Evolutionary conservation across 2,329 filamentous ascomycete genomes (phyloP).

Genomic region (Fusarium illudens): DNA sequence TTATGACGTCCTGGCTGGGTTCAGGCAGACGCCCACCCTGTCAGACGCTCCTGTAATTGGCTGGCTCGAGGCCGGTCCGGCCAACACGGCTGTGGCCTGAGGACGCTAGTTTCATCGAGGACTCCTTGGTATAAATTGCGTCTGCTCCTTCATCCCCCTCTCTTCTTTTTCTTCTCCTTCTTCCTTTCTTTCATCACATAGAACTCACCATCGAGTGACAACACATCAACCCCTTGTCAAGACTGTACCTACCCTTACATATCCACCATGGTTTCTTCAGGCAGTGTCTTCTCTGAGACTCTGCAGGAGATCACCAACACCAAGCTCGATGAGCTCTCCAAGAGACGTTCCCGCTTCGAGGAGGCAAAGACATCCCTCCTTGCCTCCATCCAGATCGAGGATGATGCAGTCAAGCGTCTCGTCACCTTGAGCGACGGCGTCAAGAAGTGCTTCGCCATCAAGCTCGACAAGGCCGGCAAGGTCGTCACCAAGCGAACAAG

Average conservation of each 20-base stretch:
- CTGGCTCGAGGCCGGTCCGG: not conserved
- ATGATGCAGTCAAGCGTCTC: constrained; percentile 45
- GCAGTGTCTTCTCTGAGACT: constrained; percentile 54
- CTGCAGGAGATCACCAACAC: constrained; percentile 54
- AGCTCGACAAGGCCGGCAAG: constrained; percentile 41
- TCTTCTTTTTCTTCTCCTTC: not conserved
- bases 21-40: not conserved
- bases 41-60: not conserved
- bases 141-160: not conserved
- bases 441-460: constrained; percentile 48
- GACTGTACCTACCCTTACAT: not conserved
- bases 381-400: constrained; percentile 38
- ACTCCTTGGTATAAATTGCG: constrained; percentile 23
- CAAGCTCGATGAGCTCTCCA: constrained; percentile 55
- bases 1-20: not conserved
- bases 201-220: not conserved
- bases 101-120: constrained; percentile 19
- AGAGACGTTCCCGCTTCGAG: constrained; percentile 51
- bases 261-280: constrained; percentile 38
- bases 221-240: not conserved
- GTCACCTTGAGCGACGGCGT: constrained; percentile 47
- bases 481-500: constrained; percentile 36
- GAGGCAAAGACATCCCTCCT: constrained; percentile 45
- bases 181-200: not conserved
- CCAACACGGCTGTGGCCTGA: constrained; percentile 27